Evolutionary conservation across 176 grass and related monocot species (phyloP), one percentile per base, ranked within the genome.

Genomic region (Triticum urartu): DNA sequence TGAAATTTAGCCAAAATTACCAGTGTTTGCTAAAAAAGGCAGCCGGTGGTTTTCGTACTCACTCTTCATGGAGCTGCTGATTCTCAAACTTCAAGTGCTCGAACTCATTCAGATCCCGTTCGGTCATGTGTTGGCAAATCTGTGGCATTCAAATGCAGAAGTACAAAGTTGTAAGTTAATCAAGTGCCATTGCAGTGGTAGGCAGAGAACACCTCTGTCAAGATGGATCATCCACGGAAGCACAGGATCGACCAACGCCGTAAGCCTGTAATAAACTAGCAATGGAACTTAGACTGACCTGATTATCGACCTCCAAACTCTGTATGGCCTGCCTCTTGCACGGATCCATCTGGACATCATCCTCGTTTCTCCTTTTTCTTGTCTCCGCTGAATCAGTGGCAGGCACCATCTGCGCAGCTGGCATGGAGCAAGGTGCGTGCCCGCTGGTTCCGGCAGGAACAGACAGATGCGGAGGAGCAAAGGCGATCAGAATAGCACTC

Each of bases 71-170:
- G n/a, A 88, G 78, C 28, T 82, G 68, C 20, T 9, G 20, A 18
- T 90, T 90, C 48, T 90, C 91, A 39, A 52, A 4, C 70, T 87
- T 90, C 88, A 93, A 20, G 8, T 65, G 32, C 18, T 17, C 21
- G 20, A 34, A 15, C 18, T 90, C 85, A 13, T 68, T 87, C 7
- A 64, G 45, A 12, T 60, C 63, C 10, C 78, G 14, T 40, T 67
- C 91, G 33, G 36, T 45, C 85, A 56, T 81, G 48, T 67, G 67
- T 18, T 67, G 42, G 45, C 66, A 45, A 6, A 81, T 38, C 84
- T 84, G 30, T 77, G 48, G 47, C 74, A 82, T 72, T 18, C 34
- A 78, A 40, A 81, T 21, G 34, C 59, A 66, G 56, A 54, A 33
- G 7, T 22, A 54, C 9, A 68, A 64, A 47, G 22, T 18, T 47